These are phyloP conservation scores for Fusarium xylarioides DNA, from an alignment of 2,329 filamentous ascomycete species.

Conservation along the genomic window DNA sequence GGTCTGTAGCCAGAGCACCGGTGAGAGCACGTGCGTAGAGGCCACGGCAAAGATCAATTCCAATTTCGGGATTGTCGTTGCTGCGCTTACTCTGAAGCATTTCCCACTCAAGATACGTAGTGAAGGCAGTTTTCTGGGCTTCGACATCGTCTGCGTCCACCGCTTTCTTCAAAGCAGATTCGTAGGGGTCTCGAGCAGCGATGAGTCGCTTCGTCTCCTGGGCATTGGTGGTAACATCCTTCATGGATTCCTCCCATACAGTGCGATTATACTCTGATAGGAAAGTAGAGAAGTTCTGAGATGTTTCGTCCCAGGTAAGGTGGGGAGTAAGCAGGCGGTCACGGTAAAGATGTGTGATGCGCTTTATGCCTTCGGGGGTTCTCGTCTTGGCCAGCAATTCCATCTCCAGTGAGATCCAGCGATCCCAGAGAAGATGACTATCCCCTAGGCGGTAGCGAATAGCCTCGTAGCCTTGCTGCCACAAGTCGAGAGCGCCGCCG, in stretches of 20 bases:
- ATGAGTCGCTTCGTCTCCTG: conserved; percentile 72
- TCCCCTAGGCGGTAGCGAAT: conserved; percentile 79
- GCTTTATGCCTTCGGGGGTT: conserved; percentile 66
- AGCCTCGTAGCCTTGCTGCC: conserved; percentile 75
- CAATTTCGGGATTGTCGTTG: conserved; percentile 54
- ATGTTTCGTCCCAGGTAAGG: conserved; percentile 77
- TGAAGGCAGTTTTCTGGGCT: conserved; percentile 61
- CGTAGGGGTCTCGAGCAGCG: conserved; percentile 70
- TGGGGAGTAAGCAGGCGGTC: conserved; percentile 79
- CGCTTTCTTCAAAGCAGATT: conserved; percentile 71
- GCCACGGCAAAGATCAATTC: conserved; percentile 64
- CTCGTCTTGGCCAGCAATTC: conserved; percentile 69
- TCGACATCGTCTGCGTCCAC: conserved; percentile 64
- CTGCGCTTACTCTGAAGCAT: conserved; percentile 65
- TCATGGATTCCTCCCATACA: conserved; percentile 80
- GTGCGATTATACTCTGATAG: conserved; percentile 74
- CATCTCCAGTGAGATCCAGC: conserved; percentile 77
- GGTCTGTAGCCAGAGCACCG: conserved; percentile 75
- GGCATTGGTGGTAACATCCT: conserved; percentile 70
- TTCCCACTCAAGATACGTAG: conserved; percentile 88
- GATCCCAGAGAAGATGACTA: conserved; percentile 82
- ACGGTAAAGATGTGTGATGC: conserved; percentile 74
- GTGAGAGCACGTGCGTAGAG: conserved; percentile 82
- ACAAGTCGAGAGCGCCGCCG: conserved; percentile 71
- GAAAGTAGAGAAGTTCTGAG: conserved; percentile 78